These are phyloP conservation scores for Hortaea sp. DNA, from an alignment of 2,329 filamentous ascomycete species.

Conservation along the genomic window DNA sequence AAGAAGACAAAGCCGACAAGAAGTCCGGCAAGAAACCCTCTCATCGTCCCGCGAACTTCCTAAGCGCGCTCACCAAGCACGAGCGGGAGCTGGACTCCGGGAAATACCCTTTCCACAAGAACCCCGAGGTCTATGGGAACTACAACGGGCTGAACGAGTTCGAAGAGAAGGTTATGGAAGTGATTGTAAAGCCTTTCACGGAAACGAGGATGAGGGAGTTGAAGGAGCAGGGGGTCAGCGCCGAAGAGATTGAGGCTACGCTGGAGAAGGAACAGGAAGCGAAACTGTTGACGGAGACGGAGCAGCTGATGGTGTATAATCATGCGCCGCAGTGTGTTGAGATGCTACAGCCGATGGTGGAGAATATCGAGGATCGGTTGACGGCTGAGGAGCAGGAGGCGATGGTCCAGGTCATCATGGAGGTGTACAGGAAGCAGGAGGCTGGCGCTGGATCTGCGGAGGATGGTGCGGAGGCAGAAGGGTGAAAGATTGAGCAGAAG, in stretches of 20 bases:
- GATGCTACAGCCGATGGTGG: slow-evolving; percentile 27
- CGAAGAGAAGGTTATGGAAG: slow-evolving; percentile 13
- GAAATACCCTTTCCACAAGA: slow-evolving; percentile 20
- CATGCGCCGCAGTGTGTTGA: slow-evolving; percentile 22
- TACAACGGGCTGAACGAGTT: slow-evolving; percentile 15
- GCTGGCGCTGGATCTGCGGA: not conserved
- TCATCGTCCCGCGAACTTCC: slow-evolving; percentile 21
- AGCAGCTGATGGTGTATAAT: slow-evolving; percentile 25
- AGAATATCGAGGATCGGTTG: slow-evolving; percentile 25
- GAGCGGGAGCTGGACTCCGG: slow-evolving; percentile 18
- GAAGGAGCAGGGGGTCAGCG: slow-evolving; percentile 12
- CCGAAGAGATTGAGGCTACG: slow-evolving; percentile 16
- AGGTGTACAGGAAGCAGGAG: slow-evolving; percentile 12
- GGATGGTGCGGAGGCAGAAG: not conserved
- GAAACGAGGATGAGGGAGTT: slow-evolving; percentile 14
- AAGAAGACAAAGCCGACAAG: slow-evolving; percentile 21
- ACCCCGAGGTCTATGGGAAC: slow-evolving; percentile 19
- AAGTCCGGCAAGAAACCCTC: slow-evolving; percentile 11
- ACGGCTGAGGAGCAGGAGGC: slow-evolving; percentile 22
- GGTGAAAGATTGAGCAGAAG: too few species aligned
- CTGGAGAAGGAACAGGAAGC: slow-evolving; percentile 20
- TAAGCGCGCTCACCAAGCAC: slow-evolving; percentile 20
- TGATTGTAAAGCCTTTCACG: slow-evolving; percentile 17
- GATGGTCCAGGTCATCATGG: slow-evolving; percentile 19
- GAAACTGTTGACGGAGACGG: slow-evolving; percentile 25